Evolutionary conservation across 2,329 filamentous ascomycete genomes (phyloP).

Genomic region (Beauveria scarabaeidicola): DNA sequence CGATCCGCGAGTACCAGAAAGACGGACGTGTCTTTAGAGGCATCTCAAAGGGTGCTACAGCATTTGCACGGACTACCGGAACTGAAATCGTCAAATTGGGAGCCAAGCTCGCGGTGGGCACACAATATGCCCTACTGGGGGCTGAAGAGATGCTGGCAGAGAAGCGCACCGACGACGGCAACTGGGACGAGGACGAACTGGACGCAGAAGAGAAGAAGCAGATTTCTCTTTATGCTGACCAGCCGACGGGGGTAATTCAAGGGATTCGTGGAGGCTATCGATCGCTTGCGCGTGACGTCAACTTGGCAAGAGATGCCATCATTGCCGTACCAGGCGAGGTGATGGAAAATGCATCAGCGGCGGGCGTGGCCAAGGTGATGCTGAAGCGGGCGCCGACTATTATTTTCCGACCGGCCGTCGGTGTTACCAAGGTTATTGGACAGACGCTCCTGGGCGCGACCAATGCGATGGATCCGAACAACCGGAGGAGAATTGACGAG

Average conservation of each 20-base stretch:
- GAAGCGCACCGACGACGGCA: slow-evolving; percentile 28
- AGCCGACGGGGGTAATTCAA: slow-evolving; percentile 80
- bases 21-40: slow-evolving; percentile 88
- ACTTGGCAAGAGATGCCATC: slow-evolving; percentile 79
- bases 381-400: slow-evolving; percentile 82
- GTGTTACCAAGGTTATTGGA: slow-evolving; percentile 78
- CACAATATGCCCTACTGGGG: slow-evolving; percentile 83
- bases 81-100: slow-evolving; percentile 91
- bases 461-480: slow-evolving; percentile 79
- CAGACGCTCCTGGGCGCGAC: slow-evolving; percentile 87
- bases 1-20: slow-evolving; percentile 86
- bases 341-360: slow-evolving; percentile 75
- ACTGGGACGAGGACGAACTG: slow-evolving; percentile 51
- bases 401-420: slow-evolving; percentile 82
- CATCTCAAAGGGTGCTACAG: slow-evolving; percentile 79
- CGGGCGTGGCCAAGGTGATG: slow-evolving; percentile 71
- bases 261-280: slow-evolving; percentile 76
- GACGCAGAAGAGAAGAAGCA: slow-evolving; percentile 66
- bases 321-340: slow-evolving; percentile 90
- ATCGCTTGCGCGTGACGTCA: slow-evolving; percentile 78
- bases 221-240: slow-evolving; percentile 87
- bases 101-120: slow-evolving; percentile 88
- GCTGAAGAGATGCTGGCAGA: slow-evolving; percentile 69
- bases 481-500: slow-evolving; percentile 75
- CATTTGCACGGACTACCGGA: slow-evolving; percentile 88